A percentile compares a stretch with the other conserved stretches of the same genome.
These are phyloP conservation scores for Russula olivacea DNA, from an alignment of 768 basidiomycete genomes.

Conservation along the genomic window DNA sequence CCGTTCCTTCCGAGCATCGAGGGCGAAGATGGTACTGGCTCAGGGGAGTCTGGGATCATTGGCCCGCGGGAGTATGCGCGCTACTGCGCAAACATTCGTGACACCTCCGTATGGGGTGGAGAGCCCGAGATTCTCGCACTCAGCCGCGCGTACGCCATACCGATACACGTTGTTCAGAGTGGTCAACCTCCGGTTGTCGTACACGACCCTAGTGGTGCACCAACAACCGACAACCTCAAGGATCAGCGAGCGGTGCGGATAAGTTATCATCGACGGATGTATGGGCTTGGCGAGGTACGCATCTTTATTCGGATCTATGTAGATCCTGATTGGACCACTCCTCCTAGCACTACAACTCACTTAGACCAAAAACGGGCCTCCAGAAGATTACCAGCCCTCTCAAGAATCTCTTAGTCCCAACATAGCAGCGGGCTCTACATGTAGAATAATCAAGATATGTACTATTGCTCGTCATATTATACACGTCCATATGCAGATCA, in stretches of 20 bases:
- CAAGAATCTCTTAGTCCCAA: constrained; percentile 13
- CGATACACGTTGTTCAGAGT: constrained; percentile 88
- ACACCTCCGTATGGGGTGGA: constrained; percentile 93
- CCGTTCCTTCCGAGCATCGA: constrained; percentile 80
- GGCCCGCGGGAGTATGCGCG: constrained; percentile 51
- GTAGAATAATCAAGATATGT: constrained; percentile 5
- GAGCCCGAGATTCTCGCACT: constrained; percentile 95
- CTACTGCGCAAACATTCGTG: constrained; percentile 74
- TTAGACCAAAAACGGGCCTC: constrained; percentile 48
- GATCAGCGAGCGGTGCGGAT: constrained; percentile 49
- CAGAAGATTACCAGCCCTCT: constrained; percentile 21
- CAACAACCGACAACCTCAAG: constrained; percentile 33
- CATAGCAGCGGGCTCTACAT: not conserved
- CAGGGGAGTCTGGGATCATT: constrained; percentile 68
- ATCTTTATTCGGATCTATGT: not conserved
- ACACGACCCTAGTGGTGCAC: constrained; percentile 52
- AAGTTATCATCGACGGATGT: constrained; percentile 92
- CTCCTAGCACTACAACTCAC: constrained; percentile 79
- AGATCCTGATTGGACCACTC: not conserved
- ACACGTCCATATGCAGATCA: not conserved
- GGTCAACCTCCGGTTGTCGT: constrained; percentile 77
- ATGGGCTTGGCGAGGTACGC: constrained; percentile 91
- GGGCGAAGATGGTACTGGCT: constrained; percentile 63
- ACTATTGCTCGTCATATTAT: not conserved
- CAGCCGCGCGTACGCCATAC: constrained; percentile 69